phyloP scores from a whole-genome alignment of 495 filamentous ascomycete species.

The Beverwykella pulmonaria region DNA sequence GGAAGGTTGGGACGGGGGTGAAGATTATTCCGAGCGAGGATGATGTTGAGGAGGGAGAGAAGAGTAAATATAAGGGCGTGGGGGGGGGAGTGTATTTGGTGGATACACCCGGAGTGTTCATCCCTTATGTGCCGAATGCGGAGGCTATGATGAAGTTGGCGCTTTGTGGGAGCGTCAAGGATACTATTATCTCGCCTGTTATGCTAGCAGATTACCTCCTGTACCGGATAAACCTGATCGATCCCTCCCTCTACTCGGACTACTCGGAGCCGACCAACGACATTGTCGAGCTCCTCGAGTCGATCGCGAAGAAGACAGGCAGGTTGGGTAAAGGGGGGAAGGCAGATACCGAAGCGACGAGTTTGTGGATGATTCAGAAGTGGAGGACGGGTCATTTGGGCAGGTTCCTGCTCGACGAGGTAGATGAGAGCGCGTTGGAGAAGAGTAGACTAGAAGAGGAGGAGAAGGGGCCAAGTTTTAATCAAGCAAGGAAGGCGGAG shows the following conservation, averaged over 20 bases:
- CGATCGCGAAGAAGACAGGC: constrained; percentile 71
- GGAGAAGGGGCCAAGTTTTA: constrained; percentile 38
- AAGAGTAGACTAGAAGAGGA: constrained; percentile 42
- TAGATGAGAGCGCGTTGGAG: constrained; percentile 60
- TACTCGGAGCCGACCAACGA: constrained; percentile 82
- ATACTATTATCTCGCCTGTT: constrained; percentile 73
- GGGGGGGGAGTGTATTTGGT: constrained; percentile 63
- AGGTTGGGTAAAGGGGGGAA: constrained; percentile 73
- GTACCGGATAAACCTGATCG: constrained; percentile 72
- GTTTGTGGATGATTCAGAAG: constrained; percentile 80
- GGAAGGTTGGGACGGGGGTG: constrained; percentile 80
- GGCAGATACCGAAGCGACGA: constrained; percentile 71
- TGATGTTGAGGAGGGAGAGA: constrained; percentile 37
- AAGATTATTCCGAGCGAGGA: constrained; percentile 69
- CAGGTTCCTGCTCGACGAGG: constrained; percentile 76
- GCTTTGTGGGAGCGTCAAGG: constrained; percentile 87
- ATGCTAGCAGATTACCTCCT: constrained; percentile 88
- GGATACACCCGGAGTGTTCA: constrained; percentile 85
- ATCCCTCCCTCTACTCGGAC: constrained; percentile 61
- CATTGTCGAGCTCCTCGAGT: constrained; percentile 65
- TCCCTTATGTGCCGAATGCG: constrained; percentile 82
- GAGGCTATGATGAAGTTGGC: constrained; percentile 92
- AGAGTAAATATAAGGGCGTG: constrained; percentile 20
- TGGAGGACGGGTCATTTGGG: constrained; percentile 81
- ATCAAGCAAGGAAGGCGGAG: constrained; percentile 45